phyloP scores from a whole-genome alignment of 2,329 filamentous ascomycete genomes.

The Didymellaceae sp. region DNA sequence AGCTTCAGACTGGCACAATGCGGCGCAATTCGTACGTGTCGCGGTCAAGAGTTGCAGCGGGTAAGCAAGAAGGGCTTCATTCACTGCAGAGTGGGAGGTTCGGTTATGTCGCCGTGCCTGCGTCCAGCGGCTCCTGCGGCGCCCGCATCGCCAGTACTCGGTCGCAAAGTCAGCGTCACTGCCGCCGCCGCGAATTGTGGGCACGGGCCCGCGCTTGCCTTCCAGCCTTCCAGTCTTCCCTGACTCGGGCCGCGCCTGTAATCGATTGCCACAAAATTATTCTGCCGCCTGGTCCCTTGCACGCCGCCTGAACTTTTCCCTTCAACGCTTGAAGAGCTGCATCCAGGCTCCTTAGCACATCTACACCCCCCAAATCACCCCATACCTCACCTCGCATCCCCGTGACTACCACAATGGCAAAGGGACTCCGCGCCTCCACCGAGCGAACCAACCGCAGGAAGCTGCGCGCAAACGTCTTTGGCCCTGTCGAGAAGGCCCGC shows the following conservation, averaged over 20 bases:
- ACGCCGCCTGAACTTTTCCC: conserved; percentile 16
- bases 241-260: conserved; percentile 10
- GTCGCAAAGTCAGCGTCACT: conserved; percentile 38
- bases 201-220: conserved; percentile 20
- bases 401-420: conserved; percentile 71
- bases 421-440: conserved; percentile 78
- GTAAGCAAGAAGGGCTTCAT: neutral
- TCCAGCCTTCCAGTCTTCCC: neutral
- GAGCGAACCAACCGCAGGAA: conserved; percentile 83
- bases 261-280: conserved; percentile 33
- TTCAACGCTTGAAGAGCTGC: conserved; percentile 5
- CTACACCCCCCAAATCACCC: neutral
- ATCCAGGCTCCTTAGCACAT: neutral
- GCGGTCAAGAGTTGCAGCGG: neutral
- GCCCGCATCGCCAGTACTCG: conserved; percentile 22
- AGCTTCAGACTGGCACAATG: neutral
- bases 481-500: conserved; percentile 78
- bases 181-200: conserved; percentile 22
- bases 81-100: neutral
- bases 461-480: conserved; percentile 82
- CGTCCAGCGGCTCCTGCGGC: conserved; percentile 35
- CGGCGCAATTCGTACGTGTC: no score
- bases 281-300: neutral
- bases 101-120: conserved; percentile 21
- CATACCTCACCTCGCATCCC: conserved; percentile 7